Conservation (phyloP, 2,329 filamentous ascomycete genomes). For the Pseudogymnoascus destructans region DNA sequence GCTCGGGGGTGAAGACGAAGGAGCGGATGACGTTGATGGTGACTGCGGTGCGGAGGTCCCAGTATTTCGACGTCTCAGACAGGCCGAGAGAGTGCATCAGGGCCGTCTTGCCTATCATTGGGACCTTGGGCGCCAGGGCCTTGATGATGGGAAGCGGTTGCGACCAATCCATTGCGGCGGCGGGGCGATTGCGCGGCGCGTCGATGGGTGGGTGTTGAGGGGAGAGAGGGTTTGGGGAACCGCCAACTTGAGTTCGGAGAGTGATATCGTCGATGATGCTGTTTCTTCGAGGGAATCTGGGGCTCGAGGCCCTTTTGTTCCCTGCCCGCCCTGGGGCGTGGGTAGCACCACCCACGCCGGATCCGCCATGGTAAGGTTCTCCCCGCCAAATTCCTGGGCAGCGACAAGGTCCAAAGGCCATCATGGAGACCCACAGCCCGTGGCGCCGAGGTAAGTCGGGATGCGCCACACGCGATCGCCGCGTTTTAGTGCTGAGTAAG, state of each 20-base stretch:
- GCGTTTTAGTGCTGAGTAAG: background rate
- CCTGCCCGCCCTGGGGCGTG: background rate
- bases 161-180: slow-evolving; percentile 9
- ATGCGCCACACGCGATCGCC: background rate
- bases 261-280: background rate
- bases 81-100: slow-evolving; percentile 51
- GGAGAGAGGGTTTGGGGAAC: background rate
- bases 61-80: slow-evolving; percentile 59
- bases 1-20: slow-evolving; percentile 33
- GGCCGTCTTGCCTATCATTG: slow-evolving; percentile 48
- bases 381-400: background rate
- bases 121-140: slow-evolving; percentile 38
- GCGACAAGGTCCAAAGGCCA: background rate
- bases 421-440: background rate
- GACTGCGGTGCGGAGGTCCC: slow-evolving; percentile 65
- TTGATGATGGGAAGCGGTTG: slow-evolving; percentile 19
- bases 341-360: background rate
- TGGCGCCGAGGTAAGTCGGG: background rate
- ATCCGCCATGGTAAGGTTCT: background rate
- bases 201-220: background rate
- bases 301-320: background rate
- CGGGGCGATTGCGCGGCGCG: background rate
- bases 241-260: background rate
- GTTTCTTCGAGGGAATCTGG: background rate
- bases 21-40: slow-evolving; percentile 59